A percentile compares a stretch with the other conserved stretches of the same genome.
These are phyloP conservation scores for Gamarada debralockiae DNA, from an alignment of 495 filamentous ascomycete genomes.

Conservation along the genomic window DNA sequence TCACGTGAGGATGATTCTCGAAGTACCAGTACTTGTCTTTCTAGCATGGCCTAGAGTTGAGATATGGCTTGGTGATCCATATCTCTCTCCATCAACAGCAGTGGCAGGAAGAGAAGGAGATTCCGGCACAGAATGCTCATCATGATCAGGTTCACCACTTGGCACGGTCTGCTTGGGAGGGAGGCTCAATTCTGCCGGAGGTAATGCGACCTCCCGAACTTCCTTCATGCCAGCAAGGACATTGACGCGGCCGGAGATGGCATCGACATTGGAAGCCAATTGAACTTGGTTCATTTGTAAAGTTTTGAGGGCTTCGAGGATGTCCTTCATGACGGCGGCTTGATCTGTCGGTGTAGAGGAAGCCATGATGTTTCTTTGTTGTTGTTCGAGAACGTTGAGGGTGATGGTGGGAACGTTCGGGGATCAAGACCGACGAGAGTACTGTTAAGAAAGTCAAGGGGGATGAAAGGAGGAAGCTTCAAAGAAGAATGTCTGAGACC, in stretches of 20 bases:
- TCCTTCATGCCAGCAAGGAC: conserved; percentile 53
- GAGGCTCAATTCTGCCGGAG: background rate
- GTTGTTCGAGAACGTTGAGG: background rate
- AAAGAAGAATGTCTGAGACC: background rate
- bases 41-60: conserved; percentile 11
- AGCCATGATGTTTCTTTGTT: conserved; percentile 15
- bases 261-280: conserved; percentile 59
- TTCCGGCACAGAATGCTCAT: conserved; percentile 18
- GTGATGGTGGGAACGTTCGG: background rate
- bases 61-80: conserved; percentile 15
- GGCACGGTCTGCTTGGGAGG: background rate
- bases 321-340: conserved; percentile 25
- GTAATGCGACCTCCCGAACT: conserved; percentile 39
- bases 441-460: background rate
- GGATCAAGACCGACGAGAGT: background rate
- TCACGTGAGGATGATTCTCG: conserved; percentile 62
- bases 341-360: conserved; percentile 21
- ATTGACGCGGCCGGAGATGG: conserved; percentile 63
- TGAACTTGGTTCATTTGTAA: conserved; percentile 40
- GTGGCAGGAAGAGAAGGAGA: conserved; percentile 24
- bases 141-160: conserved; percentile 6
- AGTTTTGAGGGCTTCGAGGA: conserved; percentile 27
- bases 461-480: background rate
- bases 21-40: conserved; percentile 32
- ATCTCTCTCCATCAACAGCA: conserved; percentile 17